Conservation (phyloP, 257 asterid species). For the Solanum okadae region DNA sequence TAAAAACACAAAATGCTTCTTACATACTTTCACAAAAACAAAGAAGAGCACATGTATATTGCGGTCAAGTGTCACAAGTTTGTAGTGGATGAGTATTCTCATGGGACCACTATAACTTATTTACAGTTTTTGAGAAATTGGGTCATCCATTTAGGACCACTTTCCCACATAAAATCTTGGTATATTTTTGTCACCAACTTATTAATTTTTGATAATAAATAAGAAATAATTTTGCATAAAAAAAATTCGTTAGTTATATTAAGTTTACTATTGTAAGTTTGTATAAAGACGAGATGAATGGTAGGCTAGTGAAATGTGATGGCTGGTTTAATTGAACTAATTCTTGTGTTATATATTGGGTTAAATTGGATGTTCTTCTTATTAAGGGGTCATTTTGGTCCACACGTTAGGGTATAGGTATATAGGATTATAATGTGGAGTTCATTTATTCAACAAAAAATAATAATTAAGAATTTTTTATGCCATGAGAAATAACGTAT, state of each 20-base stretch:
- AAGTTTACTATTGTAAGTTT: not conserved
- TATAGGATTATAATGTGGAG: not conserved
- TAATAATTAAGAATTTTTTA: not conserved
- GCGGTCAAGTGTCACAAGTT: slow-evolving; percentile 1
- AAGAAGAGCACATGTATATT: not conserved
- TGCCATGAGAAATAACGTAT: not conserved
- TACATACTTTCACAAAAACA: not conserved
- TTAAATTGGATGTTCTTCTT: not conserved
- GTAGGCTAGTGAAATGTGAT: too few species aligned
- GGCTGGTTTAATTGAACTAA: not conserved
- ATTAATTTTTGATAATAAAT: too few species aligned
- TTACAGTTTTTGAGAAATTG: too few species aligned
- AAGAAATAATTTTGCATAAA: not conserved
- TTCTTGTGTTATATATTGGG: not conserved
- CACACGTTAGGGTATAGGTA: not conserved
- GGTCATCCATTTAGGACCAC: not conserved
- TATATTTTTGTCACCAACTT: not conserved
- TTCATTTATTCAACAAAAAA: not conserved
- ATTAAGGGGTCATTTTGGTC: not conserved
- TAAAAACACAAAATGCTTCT: not conserved
- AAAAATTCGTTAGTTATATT: not conserved
- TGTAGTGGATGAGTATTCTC: not conserved
- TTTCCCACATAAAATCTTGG: not conserved
- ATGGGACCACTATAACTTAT: not conserved
- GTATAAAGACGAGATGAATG: not conserved